phyloP scores from a whole-genome alignment of 106 monocot species.

The Dendrobium officinale region DNA sequence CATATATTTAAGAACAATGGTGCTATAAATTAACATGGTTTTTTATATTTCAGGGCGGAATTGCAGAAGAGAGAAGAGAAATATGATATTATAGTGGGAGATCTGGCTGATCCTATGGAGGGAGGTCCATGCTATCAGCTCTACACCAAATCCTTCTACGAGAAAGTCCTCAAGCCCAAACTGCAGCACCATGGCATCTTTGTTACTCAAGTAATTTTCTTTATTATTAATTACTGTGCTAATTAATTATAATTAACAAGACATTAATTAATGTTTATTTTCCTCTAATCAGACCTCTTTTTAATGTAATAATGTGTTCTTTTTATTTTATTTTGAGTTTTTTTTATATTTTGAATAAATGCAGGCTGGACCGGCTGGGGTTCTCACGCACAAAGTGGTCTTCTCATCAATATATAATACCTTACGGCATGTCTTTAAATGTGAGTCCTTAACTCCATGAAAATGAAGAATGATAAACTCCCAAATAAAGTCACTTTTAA shows the following conservation, averaged over 20 bases:
- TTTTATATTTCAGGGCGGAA: slow-evolving; percentile 32
- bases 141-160: slow-evolving; percentile 80
- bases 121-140: slow-evolving; percentile 89
- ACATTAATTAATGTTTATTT: too few relatives aligned
- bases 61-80: slow-evolving; percentile 49
- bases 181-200: slow-evolving; percentile 51
- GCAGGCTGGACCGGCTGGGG: slow-evolving; percentile 79
- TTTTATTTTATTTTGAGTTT: not conserved
- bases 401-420: slow-evolving; percentile 82
- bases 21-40: not conserved
- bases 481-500: too few relatives aligned
- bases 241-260: too few relatives aligned
- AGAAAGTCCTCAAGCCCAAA: slow-evolving; percentile 57
- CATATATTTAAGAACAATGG: too few relatives aligned
- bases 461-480: too few relatives aligned
- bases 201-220: slow-evolving; percentile 49
- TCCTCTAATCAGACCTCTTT: too few relatives aligned
- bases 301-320: not conserved
- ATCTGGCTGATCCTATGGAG: slow-evolving; percentile 74
- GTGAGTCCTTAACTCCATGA: slow-evolving; percentile 20
- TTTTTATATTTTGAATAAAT: not conserved
- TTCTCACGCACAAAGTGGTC: slow-evolving; percentile 69
- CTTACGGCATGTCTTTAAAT: slow-evolving; percentile 66
- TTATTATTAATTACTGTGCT: not conserved
- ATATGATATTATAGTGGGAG: slow-evolving; percentile 74